Evolutionary conservation across 129 eudicot genomes (phyloP).

Genomic region (Escallonia herrerae): DNA sequence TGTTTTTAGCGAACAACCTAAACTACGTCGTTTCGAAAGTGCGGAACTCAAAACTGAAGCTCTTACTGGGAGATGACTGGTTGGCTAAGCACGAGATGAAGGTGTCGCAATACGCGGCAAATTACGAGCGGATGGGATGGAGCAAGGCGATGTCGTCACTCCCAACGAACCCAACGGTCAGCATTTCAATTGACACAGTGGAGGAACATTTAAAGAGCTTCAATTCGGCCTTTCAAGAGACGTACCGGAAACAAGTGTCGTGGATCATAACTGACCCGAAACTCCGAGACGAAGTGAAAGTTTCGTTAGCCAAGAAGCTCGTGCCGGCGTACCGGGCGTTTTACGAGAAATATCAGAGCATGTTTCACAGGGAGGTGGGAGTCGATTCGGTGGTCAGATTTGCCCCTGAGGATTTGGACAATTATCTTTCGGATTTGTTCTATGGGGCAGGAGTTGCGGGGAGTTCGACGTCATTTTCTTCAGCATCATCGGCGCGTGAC

Average conservation of each 20-base stretch:
- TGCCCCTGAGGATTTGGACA: conserved; percentile 74
- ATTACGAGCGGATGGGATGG: conserved; percentile 82
- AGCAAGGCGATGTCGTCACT: conserved; percentile 46
- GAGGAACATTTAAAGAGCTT: conserved; percentile 43
- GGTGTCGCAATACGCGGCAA: conserved; percentile 45
- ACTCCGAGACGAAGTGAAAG: conserved; percentile 54
- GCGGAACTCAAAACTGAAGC: conserved; percentile 31
- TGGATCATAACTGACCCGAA: conserved; percentile 67
- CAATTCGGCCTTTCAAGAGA: conserved; percentile 46
- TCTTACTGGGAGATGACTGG: conserved; percentile 74
- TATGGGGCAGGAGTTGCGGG: conserved; percentile 26
- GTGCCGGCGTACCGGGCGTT: conserved; percentile 42
- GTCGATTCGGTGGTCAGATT: conserved; percentile 49
- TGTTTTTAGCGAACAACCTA: conserved; percentile 75
- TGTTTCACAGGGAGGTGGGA: conserved; percentile 23
- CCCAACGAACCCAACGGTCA: conserved; percentile 49
- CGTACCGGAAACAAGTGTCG: conserved; percentile 42
- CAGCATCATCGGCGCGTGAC: conserved; percentile 12
- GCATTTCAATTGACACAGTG: conserved; percentile 26
- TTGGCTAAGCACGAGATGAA: conserved; percentile 43
- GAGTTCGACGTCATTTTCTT: conserved; percentile 22
- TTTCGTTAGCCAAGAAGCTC: conserved; percentile 35
- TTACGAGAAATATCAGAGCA: conserved; percentile 36
- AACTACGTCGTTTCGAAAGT: conserved; percentile 82
- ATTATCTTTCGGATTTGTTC: conserved; percentile 68